Evolutionary conservation across 805 yeast species (phyloP).

Genomic region (Suhomyces sp.): DNA sequence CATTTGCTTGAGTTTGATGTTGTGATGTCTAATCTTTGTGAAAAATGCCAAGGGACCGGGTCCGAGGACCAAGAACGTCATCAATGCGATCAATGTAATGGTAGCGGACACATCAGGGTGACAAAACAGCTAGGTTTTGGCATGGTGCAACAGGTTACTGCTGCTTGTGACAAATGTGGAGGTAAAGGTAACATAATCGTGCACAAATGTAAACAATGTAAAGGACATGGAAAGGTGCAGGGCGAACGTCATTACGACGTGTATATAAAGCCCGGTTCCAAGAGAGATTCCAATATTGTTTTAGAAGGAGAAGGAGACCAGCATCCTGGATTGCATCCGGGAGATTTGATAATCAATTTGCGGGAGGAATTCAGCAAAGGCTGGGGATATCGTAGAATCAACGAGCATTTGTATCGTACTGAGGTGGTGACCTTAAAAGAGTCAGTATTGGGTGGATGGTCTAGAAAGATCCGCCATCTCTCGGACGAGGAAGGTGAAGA

Average conservation of each 20-base stretch:
- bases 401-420: conserved; percentile 69
- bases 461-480: conserved; percentile 59
- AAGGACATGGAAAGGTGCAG: conserved; percentile 63
- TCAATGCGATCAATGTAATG: conserved; percentile 67
- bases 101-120: conserved; percentile 65
- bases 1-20: conserved; percentile 55
- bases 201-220: conserved; percentile 65
- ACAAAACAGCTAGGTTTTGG: conserved; percentile 82
- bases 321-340: conserved; percentile 77
- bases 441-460: conserved; percentile 80
- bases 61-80: conserved; percentile 72
- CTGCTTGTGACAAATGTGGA: conserved; percentile 72
- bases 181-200: conserved; percentile 73
- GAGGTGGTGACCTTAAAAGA: conserved; percentile 74
- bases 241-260: conserved; percentile 57
- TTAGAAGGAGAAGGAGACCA: conserved; percentile 79
- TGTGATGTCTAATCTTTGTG: conserved; percentile 72
- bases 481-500: conserved; percentile 50
- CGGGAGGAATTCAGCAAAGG: conserved; percentile 55
- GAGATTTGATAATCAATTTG: conserved; percentile 67
- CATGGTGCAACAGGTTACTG: conserved; percentile 82
- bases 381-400: conserved; percentile 84
- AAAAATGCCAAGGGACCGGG: conserved; percentile 79
- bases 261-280: conserved; percentile 67
- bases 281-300: conserved; percentile 55